phyloP scores from a whole-genome alignment of 2,329 filamentous ascomycete species.

The Scleromitrula shiraiana region DNA sequence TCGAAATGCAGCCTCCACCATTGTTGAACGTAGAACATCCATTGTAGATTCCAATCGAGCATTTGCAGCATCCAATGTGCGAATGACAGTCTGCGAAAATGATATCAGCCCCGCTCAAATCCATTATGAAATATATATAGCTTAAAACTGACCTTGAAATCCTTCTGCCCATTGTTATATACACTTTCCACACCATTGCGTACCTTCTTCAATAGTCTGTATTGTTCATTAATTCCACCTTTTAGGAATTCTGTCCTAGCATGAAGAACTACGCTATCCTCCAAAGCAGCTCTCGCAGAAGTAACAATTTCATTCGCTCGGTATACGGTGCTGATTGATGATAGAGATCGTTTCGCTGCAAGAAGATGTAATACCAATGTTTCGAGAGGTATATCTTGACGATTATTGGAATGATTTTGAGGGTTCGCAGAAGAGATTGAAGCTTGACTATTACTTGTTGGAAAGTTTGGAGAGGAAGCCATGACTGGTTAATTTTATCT shows the following conservation, averaged over 20 bases:
- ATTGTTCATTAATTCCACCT: conserved; percentile 50
- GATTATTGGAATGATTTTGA: conserved; percentile 16
- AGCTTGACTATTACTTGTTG: conserved; percentile 20
- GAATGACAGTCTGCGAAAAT: conserved; percentile 43
- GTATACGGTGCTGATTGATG: conserved; percentile 73
- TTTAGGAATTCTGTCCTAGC: conserved; percentile 63
- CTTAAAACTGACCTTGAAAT: conserved; percentile 38
- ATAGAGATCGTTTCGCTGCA: conserved; percentile 78
- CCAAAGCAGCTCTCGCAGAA: conserved; percentile 63
- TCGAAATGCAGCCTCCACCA: conserved; percentile 56
- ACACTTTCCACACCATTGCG: conserved; percentile 44
- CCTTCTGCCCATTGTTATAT: conserved; percentile 49
- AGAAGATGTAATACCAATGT: conserved; percentile 77
- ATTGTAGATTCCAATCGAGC: conserved; percentile 58
- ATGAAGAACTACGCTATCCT: conserved; percentile 67
- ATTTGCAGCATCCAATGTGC: conserved; percentile 59
- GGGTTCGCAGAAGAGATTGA: conserved; percentile 20
- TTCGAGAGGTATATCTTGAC: conserved; percentile 48
- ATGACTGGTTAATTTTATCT: not conserved
- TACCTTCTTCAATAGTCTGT: conserved; percentile 43
- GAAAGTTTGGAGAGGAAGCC: conserved; percentile 4
- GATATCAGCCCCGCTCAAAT: conserved; percentile 8
- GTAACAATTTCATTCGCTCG: conserved; percentile 82
- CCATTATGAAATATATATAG: conserved; percentile 12
- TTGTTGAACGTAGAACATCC: conserved; percentile 52